Percentiles rank a stretch among this genome's conserved stretches.
Evolutionary conservation across 331 rosid genomes (phyloP).

Genomic region (Pyracantha coccinea): DNA sequence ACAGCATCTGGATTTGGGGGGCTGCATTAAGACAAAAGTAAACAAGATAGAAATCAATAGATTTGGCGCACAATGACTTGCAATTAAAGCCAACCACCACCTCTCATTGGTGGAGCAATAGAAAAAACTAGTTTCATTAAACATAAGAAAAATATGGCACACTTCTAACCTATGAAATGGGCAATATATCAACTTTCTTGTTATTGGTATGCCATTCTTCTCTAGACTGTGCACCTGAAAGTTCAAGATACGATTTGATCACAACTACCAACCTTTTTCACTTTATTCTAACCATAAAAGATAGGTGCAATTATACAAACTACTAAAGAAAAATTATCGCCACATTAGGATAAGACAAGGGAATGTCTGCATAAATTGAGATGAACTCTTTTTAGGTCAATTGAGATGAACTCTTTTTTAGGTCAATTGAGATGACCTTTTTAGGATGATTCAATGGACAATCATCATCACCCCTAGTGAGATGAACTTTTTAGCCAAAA

Average conservation of each 20-base stretch:
- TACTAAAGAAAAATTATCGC: neutral
- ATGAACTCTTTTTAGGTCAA: neutral
- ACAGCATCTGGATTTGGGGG: conserved; percentile 75
- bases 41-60: conserved; percentile 1
- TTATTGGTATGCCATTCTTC: conserved; percentile 65
- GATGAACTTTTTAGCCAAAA: neutral
- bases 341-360: neutral
- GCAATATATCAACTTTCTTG: conserved; percentile 72
- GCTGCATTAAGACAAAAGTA: conserved; percentile 36
- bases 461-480: no score
- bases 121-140: neutral
- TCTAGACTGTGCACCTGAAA: conserved; percentile 71
- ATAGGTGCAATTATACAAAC: conserved; percentile 1
- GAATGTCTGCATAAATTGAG: neutral
- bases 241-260: conserved; percentile 22
- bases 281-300: neutral
- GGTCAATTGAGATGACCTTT: neutral
- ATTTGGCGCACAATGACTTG: neutral
- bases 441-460: no score
- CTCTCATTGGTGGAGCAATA: neutral
- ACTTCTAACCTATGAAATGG: conserved; percentile 74
- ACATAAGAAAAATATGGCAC: conserved; percentile 2
- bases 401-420: neutral
- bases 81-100: neutral
- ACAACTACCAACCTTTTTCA: conserved; percentile 19